A percentile compares a stretch with the other conserved stretches of the same genome.
Evolutionary conservation across 352 stramenopile genomes (phyloP).

Genomic region (Pythium graminicola): DNA sequence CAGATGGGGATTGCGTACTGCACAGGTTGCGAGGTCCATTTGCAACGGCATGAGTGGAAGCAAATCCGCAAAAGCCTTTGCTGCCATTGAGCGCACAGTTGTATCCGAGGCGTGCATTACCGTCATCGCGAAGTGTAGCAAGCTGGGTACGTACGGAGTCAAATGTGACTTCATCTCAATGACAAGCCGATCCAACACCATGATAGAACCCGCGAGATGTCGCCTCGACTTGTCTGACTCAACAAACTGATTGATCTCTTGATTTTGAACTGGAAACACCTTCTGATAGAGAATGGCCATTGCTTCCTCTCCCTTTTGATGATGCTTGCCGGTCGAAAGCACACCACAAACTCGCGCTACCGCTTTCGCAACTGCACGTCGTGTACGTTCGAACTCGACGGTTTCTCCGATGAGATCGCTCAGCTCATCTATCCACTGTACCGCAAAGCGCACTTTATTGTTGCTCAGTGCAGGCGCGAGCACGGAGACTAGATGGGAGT

Average conservation of each 20-base stretch:
- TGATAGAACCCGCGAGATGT: slow-evolving; percentile 34
- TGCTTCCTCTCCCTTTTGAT: slow-evolving; percentile 6
- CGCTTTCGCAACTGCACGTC: slow-evolving; percentile 30
- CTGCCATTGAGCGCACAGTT: slow-evolving; percentile 38
- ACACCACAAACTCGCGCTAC: slow-evolving; percentile 31
- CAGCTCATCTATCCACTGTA: slow-evolving; percentile 43
- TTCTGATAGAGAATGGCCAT: slow-evolving; percentile 39
- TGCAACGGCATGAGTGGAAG: slow-evolving; percentile 63
- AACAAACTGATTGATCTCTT: neutral
- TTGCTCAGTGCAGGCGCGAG: slow-evolving; percentile 31
- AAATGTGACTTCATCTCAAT: slow-evolving; percentile 27
- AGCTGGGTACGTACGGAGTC: slow-evolving; percentile 52
- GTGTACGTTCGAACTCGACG: slow-evolving; percentile 25
- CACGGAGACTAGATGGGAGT: slow-evolving; percentile 40
- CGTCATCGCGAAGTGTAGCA: slow-evolving; percentile 65
- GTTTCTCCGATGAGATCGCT: slow-evolving; percentile 23
- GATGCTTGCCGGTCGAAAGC: neutral
- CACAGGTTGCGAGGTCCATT: slow-evolving; percentile 46
- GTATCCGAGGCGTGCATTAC: slow-evolving; percentile 45
- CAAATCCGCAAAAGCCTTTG: slow-evolving; percentile 62
- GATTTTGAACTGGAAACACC: slow-evolving; percentile 26
- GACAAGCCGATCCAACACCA: slow-evolving; percentile 55
- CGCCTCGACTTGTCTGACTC: neutral
- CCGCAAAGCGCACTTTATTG: slow-evolving; percentile 22
- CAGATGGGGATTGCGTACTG: slow-evolving; percentile 10